Percentiles rank a stretch among this genome's conserved stretches.
Evolutionary conservation across 2,329 filamentous ascomycete genomes (phyloP).

Genomic region (Macrophomina tecta): DNA sequence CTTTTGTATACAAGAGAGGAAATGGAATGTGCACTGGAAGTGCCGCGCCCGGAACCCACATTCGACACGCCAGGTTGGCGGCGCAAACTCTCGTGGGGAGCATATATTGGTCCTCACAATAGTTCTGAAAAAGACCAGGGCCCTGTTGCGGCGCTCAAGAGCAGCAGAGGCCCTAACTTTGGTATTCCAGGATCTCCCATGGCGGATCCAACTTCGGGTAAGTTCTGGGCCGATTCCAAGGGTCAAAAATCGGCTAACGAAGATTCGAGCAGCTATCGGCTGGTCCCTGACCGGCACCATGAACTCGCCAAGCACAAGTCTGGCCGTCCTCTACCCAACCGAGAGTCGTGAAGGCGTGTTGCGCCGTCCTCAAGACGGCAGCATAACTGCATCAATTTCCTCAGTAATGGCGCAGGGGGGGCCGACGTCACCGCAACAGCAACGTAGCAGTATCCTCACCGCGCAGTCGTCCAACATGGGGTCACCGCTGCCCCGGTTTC

Average conservation of each 20-base stretch:
- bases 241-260: slow-evolving; percentile 34
- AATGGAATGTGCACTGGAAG: slow-evolving; percentile 72
- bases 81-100: slow-evolving; percentile 52
- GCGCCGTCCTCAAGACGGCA: slow-evolving; percentile 8
- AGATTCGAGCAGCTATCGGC: slow-evolving; percentile 65
- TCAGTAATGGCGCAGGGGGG: slow-evolving; percentile 35
- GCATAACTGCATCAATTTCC: slow-evolving; percentile 36
- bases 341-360: slow-evolving; percentile 37
- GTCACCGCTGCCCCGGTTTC: slow-evolving; percentile 38
- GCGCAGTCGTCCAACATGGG: slow-evolving; percentile 34
- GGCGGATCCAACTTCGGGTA: slow-evolving; percentile 59
- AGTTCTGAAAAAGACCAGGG: slow-evolving; percentile 33
- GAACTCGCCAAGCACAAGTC: slow-evolving; percentile 81
- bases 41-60: slow-evolving; percentile 55
- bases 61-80: slow-evolving; percentile 61
- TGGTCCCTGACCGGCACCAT: slow-evolving; percentile 89
- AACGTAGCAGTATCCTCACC: slow-evolving; percentile 33
- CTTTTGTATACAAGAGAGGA: slow-evolving; percentile 72
- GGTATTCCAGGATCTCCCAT: slow-evolving; percentile 53
- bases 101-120: slow-evolving; percentile 35
- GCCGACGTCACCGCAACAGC: slow-evolving; percentile 34
- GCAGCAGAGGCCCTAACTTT: slow-evolving; percentile 34
- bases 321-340: slow-evolving; percentile 80
- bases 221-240: slow-evolving; percentile 3
- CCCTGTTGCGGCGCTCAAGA: slow-evolving; percentile 41